Percentiles rank a stretch among this genome's conserved stretches.
phyloP scores from a whole-genome alignment of 2,329 filamentous ascomycete species.

The Karstenula rhodostoma region DNA sequence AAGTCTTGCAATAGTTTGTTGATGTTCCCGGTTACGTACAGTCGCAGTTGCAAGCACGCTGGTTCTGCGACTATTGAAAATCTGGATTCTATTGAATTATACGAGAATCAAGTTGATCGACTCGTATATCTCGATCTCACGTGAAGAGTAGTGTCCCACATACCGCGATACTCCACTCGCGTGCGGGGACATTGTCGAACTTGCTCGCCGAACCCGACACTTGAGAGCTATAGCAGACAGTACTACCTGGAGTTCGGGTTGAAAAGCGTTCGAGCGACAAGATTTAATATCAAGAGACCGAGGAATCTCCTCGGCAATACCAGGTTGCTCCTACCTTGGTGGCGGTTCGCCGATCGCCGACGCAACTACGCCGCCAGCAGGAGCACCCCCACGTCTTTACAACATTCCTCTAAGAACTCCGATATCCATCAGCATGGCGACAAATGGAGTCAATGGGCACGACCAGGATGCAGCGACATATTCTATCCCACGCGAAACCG shows the following conservation, averaged over 20 bases:
- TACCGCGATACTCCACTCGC: neutral
- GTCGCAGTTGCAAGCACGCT: too few relatives aligned
- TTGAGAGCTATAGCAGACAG: slow-evolving; percentile 6
- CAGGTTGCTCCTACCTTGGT: neutral
- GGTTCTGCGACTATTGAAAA: too few relatives aligned
- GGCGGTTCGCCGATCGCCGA: neutral
- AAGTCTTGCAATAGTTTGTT: neutral
- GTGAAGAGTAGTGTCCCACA: neutral
- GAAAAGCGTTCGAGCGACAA: neutral
- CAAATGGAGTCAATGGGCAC: slow-evolving; percentile 19
- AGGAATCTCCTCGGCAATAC: neutral
- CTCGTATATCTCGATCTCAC: neutral
- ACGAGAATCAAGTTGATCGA: neutral
- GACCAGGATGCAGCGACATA: slow-evolving; percentile 25
- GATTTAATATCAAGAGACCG: neutral
- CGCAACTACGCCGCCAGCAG: neutral
- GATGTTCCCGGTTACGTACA: neutral
- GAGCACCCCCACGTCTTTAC: neutral
- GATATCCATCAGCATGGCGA: slow-evolving; percentile 5
- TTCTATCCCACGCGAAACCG: slow-evolving; percentile 38
- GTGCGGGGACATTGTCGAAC: slow-evolving; percentile 18
- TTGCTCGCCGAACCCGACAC: neutral
- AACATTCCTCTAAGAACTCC: too few relatives aligned
- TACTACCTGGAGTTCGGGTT: neutral
- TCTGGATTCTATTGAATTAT: neutral